Percentiles rank a stretch among this genome's conserved stretches.
phyloP scores from a whole-genome alignment of 2,329 filamentous ascomycete species.

The Paramyrothecium roridum region DNA sequence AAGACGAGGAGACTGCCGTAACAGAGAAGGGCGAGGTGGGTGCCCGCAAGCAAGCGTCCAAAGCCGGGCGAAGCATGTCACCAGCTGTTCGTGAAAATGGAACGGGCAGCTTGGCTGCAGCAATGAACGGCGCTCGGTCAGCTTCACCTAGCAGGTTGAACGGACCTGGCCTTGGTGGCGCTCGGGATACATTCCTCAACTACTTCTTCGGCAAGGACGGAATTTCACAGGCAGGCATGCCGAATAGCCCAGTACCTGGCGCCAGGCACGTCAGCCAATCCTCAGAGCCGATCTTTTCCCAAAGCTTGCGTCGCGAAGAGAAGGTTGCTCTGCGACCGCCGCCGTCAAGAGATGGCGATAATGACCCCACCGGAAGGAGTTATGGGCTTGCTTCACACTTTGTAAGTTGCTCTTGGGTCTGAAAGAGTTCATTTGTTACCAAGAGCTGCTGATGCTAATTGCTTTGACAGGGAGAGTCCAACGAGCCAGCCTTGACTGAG shows the following conservation, averaged over 20 bases:
- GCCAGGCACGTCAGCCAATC: conserved; percentile 73
- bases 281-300: conserved; percentile 76
- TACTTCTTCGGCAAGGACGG: conserved; percentile 99
- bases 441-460: conserved; percentile 16
- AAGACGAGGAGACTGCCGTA: conserved; percentile 43
- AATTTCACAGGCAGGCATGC: conserved; percentile 36
- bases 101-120: conserved; percentile 54
- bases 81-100: conserved; percentile 73
- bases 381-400: conserved; percentile 48
- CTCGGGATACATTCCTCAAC: conserved; percentile 90
- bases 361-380: conserved; percentile 36
- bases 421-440: conserved; percentile 7
- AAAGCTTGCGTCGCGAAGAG: conserved; percentile 75
- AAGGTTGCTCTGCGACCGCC: conserved; percentile 51
- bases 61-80: conserved; percentile 72
- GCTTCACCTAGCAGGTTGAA: conserved; percentile 52
- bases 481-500: conserved; percentile 87
- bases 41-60: conserved; percentile 26
- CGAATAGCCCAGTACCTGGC: conserved; percentile 24
- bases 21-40: conserved; percentile 53
- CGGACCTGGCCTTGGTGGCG: conserved; percentile 55
- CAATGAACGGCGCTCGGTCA: conserved; percentile 58
- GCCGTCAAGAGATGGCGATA: conserved; percentile 36
- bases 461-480: conserved; percentile 47
- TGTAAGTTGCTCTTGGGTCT: conserved; percentile 43